Conservation (phyloP, 177 flowering plant genomes). For the Tripterygium wilfordii region DNA sequence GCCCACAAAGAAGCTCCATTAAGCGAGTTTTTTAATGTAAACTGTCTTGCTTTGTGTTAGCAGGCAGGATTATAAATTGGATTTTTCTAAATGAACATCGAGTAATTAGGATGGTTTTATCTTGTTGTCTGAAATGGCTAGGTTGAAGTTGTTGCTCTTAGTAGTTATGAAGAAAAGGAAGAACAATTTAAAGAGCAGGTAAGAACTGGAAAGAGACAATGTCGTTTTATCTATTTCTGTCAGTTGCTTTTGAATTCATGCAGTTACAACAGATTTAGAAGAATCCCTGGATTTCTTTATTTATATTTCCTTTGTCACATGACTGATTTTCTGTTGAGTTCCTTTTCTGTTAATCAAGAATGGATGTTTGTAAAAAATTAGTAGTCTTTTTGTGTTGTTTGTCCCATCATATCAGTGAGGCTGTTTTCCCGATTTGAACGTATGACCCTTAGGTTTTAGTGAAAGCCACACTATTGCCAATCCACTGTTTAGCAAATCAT, state of each 20-base stretch:
- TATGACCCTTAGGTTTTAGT: too few species aligned
- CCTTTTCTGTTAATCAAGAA: too few species aligned
- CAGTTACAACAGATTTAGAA: not conserved
- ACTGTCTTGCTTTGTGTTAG: not conserved
- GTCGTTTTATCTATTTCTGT: not conserved
- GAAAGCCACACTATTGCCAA: too few species aligned
- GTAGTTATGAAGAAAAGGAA: not conserved
- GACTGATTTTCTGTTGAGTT: too few species aligned
- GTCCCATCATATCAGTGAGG: too few species aligned
- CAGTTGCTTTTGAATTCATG: not conserved
- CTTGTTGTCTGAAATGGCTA: slow-evolving; percentile 1
- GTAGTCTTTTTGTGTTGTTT: too few species aligned
- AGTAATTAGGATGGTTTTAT: not conserved
- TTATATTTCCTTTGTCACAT: too few species aligned
- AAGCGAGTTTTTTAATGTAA: not conserved
- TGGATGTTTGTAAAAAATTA: too few species aligned
- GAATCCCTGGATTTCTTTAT: not conserved
- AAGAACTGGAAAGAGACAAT: too few species aligned
- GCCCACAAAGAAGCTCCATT: not conserved
- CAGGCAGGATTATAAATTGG: too few species aligned
- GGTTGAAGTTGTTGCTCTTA: not conserved
- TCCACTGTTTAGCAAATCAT: too few species aligned
- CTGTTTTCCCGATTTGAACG: too few species aligned
- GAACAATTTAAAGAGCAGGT: not conserved
- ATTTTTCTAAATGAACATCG: not conserved